Percentiles rank a stretch among this genome's conserved stretches.
phyloP scores from a whole-genome alignment of 2,329 filamentous ascomycete genomes.

The Tolypocladium ophioglossoides region DNA sequence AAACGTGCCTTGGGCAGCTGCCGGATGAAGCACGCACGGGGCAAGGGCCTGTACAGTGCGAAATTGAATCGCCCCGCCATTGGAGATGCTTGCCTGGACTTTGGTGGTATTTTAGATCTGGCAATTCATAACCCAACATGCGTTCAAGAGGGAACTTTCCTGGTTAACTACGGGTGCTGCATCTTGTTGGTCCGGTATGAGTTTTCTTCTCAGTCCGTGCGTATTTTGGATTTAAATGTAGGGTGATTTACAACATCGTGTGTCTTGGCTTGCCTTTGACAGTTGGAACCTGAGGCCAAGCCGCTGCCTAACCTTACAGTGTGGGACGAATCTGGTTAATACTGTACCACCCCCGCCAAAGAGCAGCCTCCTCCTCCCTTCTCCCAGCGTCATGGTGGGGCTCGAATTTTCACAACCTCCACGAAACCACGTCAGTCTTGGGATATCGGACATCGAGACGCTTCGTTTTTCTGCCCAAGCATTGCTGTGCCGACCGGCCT shows the following conservation, averaged over 20 bases:
- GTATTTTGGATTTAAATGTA: too few species aligned
- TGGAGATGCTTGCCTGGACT: not conserved
- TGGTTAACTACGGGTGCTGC: not conserved
- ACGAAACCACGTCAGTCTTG: constrained; percentile 8
- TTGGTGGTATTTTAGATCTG: not conserved
- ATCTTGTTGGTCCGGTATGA: not conserved
- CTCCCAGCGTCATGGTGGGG: constrained; percentile 26
- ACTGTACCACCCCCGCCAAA: constrained; percentile 15
- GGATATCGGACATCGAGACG: constrained; percentile 3
- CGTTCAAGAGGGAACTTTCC: not conserved
- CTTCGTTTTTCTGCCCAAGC: constrained; percentile 2
- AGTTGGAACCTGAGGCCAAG: not conserved
- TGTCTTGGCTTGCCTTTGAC: not conserved
- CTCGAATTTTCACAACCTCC: constrained; percentile 28
- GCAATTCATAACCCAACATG: not conserved
- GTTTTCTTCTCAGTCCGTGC: too few species aligned
- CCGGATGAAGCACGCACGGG: too few species aligned
- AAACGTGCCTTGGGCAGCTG: not conserved
- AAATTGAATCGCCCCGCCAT: not conserved
- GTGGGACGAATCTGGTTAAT: not conserved
- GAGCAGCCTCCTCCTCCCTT: constrained; percentile 4
- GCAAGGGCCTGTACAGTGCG: not conserved
- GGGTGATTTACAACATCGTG: not conserved
- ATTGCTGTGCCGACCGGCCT: not conserved
- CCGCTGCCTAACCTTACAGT: constrained; percentile 1